Percentiles rank a stretch among this genome's conserved stretches.
These are phyloP conservation scores for Raddia guianensis DNA, from an alignment of 176 grass and related monocot genomes.

Conservation along the genomic window DNA sequence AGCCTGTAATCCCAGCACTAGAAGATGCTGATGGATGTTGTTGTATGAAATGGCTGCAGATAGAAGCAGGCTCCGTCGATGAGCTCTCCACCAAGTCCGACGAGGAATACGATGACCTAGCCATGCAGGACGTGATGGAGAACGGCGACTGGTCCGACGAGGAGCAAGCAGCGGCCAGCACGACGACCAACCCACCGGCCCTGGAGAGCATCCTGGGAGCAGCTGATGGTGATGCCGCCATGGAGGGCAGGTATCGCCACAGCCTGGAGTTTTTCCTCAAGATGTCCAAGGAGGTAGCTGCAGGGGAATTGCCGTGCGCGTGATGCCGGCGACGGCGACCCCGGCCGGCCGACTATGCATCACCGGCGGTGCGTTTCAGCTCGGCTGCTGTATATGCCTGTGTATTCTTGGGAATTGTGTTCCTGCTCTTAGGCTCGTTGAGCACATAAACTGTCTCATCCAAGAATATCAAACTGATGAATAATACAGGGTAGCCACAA, in stretches of 20 bases:
- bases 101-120: constrained; percentile 87
- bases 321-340: not conserved
- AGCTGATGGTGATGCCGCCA: not conserved
- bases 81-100: constrained; percentile 86
- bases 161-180: constrained; percentile 21
- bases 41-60: constrained; percentile 39
- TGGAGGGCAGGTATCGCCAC: constrained; percentile 34
- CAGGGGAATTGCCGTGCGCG: constrained; percentile 23
- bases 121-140: constrained; percentile 65
- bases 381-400: not conserved
- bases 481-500: not conserved
- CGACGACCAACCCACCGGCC: not conserved
- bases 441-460: not conserved
- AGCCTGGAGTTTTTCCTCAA: constrained; percentile 60
- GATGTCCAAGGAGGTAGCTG: constrained; percentile 42
- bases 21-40: constrained; percentile 23
- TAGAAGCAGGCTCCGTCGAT: constrained; percentile 86
- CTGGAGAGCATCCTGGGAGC: not conserved
- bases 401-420: constrained; percentile 2
- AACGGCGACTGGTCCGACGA: constrained; percentile 62
- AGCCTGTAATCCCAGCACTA: not conserved
- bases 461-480: not conserved
- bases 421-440: not conserved
- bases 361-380: not conserved
- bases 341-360: not conserved